phyloP scores from a whole-genome alignment of 306 rosid genomes.

The Inga oerstediana region DNA sequence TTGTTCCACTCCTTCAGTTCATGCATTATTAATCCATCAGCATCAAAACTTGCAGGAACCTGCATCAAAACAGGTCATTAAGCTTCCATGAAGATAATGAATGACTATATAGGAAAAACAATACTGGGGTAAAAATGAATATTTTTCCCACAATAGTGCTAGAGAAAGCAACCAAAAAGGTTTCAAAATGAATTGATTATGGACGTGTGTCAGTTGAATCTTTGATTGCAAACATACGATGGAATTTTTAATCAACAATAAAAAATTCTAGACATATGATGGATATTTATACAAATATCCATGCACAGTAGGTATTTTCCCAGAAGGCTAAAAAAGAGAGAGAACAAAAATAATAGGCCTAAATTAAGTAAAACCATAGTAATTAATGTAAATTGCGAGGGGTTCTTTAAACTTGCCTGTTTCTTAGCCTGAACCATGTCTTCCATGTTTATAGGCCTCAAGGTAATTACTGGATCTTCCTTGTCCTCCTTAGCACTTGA shows the following conservation, averaged over 20 bases:
- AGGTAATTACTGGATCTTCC: constrained; percentile 53
- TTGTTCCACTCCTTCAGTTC: not conserved
- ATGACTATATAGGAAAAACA: not conserved
- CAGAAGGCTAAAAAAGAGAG: too few species aligned
- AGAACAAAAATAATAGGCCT: not conserved
- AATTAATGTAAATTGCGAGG: not conserved
- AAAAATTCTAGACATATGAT: too few species aligned
- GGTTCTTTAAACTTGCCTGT: not conserved
- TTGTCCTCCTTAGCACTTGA: constrained; percentile 52
- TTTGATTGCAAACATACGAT: too few species aligned
- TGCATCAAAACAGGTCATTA: not conserved
- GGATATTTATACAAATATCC: too few species aligned
- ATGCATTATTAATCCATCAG: not conserved
- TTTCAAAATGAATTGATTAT: too few species aligned
- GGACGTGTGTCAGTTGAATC: too few species aligned
- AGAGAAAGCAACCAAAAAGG: too few species aligned
- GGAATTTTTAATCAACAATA: too few species aligned
- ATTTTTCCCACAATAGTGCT: too few species aligned
- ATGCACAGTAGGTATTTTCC: too few species aligned
- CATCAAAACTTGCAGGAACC: not conserved
- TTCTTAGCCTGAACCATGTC: not conserved
- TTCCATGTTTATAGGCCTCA: not conserved
- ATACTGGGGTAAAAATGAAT: not conserved
- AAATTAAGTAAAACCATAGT: not conserved
- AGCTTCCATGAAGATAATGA: not conserved